Percentiles rank a stretch among this genome's conserved stretches.
phyloP scores from a whole-genome alignment of 176 grass and related monocot species.

The Panicum miliaceum region DNA sequence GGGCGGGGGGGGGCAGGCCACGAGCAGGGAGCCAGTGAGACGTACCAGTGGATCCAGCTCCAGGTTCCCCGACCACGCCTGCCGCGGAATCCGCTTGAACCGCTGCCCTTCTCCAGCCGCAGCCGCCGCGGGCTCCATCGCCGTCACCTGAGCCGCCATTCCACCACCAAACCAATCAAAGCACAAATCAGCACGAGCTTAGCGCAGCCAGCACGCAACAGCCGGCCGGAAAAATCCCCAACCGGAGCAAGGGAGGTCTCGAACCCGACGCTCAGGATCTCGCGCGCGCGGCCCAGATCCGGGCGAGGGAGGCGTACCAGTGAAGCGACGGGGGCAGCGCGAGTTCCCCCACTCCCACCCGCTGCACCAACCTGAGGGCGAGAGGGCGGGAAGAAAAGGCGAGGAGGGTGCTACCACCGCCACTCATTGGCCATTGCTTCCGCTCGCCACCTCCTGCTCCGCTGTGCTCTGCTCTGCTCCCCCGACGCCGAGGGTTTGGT shows the following conservation, averaged over 20 bases:
- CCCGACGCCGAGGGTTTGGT: constrained; percentile 52
- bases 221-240: not conserved
- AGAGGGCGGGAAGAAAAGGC: constrained; percentile 14
- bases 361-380: constrained; percentile 33
- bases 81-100: constrained; percentile 77
- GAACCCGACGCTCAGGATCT: constrained; percentile 53
- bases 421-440: constrained; percentile 54
- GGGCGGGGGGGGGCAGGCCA: not conserved
- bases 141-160: constrained; percentile 38
- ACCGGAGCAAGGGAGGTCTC: constrained; percentile 36
- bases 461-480: constrained; percentile 36
- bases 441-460: constrained; percentile 40
- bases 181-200: constrained; percentile 20
- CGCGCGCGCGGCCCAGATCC: constrained; percentile 47
- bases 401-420: constrained; percentile 4
- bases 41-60: constrained; percentile 83
- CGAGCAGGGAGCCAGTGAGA: constrained; percentile 8
- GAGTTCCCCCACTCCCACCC: constrained; percentile 33
- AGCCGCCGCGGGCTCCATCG: constrained; percentile 57
- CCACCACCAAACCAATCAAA: constrained; percentile 24
- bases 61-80: constrained; percentile 54
- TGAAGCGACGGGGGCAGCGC: constrained; percentile 33
- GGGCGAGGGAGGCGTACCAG: constrained; percentile 19
- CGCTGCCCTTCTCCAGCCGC: constrained; percentile 64
- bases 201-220: constrained; percentile 6